Conservation (phyloP, 768 basidiomycete genomes). For the Agrocybe pediades region DNA sequence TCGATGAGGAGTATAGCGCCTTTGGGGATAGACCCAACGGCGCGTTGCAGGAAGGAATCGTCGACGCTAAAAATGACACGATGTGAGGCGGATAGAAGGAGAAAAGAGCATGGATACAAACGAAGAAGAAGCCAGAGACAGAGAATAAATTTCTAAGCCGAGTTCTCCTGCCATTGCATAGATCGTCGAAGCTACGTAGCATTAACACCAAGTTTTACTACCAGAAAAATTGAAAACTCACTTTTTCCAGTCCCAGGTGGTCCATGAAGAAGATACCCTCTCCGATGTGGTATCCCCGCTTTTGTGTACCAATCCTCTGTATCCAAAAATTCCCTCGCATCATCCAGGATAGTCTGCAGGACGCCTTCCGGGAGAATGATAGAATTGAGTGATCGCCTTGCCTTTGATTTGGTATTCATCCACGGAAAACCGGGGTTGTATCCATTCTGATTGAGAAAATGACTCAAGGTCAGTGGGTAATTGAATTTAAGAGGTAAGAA, state of each 20-base stretch:
- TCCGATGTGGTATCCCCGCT: conserved; percentile 57
- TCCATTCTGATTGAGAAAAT: conserved; percentile 31
- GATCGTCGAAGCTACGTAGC: conserved; percentile 46
- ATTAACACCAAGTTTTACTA: conserved; percentile 22
- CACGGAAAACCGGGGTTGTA: conserved; percentile 40
- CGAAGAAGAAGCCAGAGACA: conserved; percentile 52
- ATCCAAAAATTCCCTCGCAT: conserved; percentile 52
- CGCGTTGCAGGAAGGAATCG: conserved; percentile 47
- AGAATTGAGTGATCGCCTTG: conserved; percentile 49
- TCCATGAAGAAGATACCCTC: conserved; percentile 59
- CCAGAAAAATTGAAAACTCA: conserved; percentile 23
- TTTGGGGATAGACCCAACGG: conserved; percentile 49
- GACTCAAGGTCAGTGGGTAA: background rate
- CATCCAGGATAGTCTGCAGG: conserved; percentile 44
- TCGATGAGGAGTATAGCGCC: conserved; percentile 58
- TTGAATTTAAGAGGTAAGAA: background rate
- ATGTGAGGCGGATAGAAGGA: conserved; percentile 8
- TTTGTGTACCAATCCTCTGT: conserved; percentile 57
- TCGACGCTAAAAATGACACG: conserved; percentile 37
- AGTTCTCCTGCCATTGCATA: conserved; percentile 64
- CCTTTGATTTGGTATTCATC: conserved; percentile 47
- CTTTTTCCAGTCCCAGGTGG: conserved; percentile 65
- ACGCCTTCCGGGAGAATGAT: conserved; percentile 51
- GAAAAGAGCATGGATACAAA: conserved; percentile 23
- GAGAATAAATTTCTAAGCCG: conserved; percentile 78